These are phyloP conservation scores for Fusarium poae DNA, from an alignment of 2,329 filamentous ascomycete species.

Conservation along the genomic window DNA sequence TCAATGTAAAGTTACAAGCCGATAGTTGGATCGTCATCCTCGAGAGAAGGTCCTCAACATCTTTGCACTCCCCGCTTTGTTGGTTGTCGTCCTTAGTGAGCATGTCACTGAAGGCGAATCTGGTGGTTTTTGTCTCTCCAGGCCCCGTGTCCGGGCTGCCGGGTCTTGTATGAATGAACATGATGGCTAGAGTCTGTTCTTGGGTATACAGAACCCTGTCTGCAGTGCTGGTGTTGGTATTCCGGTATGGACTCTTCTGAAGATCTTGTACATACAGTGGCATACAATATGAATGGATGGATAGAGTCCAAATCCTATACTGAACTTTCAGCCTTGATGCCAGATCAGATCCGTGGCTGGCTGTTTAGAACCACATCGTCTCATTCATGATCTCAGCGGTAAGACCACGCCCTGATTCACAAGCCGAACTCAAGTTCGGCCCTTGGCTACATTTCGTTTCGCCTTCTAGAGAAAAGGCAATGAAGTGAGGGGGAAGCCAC, in stretches of 20 bases:
- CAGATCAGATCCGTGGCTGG: constrained; percentile 30
- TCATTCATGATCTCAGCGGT: constrained; percentile 4
- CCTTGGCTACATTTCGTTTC: background rate
- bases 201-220: background rate
- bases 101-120: constrained; percentile 5
- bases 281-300: constrained; percentile 1
- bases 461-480: background rate
- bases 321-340: constrained; percentile 23
- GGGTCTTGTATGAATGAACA: constrained; percentile 5
- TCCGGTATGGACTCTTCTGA: constrained; percentile 8
- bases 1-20: background rate
- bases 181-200: constrained; percentile 5
- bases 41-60: background rate
- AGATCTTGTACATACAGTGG: constrained; percentile 5
- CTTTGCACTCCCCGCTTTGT: background rate
- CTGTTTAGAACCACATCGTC: constrained; percentile 21
- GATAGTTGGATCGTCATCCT: background rate
- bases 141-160: background rate
- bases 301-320: constrained; percentile 8
- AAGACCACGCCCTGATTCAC: constrained; percentile 7
- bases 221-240: background rate
- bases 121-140: background rate
- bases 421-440: constrained; percentile 2
- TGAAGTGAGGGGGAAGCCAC: constrained; percentile 9
- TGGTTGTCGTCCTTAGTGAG: background rate